Percentiles rank a stretch among this genome's conserved stretches.
Conservation (phyloP, 139 green algal genomes). For the Dunaliella sp. region DNA sequence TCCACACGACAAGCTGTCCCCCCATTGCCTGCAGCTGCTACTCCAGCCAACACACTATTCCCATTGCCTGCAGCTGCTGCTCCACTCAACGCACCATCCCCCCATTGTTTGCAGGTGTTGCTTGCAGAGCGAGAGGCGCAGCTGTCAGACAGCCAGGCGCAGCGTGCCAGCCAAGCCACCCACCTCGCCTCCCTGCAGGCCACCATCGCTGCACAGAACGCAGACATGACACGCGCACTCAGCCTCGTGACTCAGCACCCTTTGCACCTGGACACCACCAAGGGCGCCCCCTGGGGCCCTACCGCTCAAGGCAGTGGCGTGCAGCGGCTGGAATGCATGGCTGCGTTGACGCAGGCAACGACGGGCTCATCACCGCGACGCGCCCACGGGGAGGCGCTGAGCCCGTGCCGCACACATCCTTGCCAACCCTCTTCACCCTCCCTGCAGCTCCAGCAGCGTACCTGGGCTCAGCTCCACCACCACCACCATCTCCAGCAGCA, state of each 20-base stretch:
- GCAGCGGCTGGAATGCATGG: neutral
- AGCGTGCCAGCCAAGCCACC: neutral
- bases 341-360: too few species aligned
- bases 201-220: neutral
- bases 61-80: neutral
- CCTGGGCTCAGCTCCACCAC: too few species aligned
- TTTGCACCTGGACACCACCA: neutral
- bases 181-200: constrained; percentile 1
- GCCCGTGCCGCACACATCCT: too few species aligned
- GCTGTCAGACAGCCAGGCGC: neutral
- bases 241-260: neutral
- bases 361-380: too few species aligned
- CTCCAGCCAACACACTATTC: neutral
- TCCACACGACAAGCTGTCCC: constrained; percentile 6
- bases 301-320: neutral
- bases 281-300: neutral
- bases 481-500: neutral
- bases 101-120: neutral
- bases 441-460: neutral
- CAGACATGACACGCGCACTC: neutral
- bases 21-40: neutral
- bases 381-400: too few species aligned
- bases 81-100: neutral
- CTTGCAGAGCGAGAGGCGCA: neutral
- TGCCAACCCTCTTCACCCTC: neutral